Conservation (phyloP, 1,284 basidiomycete species). For the Trichosporon ovoides region DNA sequence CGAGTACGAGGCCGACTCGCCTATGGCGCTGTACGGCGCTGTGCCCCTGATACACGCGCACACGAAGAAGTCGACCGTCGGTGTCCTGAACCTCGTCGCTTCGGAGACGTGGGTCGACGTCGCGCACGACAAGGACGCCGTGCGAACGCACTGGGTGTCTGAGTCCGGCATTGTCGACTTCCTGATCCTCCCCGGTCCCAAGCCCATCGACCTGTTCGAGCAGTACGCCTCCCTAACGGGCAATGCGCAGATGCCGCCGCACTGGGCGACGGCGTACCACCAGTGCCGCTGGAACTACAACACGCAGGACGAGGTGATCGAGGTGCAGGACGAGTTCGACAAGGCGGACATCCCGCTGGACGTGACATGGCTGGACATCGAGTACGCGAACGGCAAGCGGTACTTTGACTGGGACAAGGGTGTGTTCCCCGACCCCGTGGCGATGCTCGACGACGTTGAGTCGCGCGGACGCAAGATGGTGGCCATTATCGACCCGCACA, state of each 20-base stretch:
- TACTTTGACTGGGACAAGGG: slow-evolving; percentile 97
- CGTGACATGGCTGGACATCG: slow-evolving; percentile 98
- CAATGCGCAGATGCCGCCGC: slow-evolving; percentile 75
- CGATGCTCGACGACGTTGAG: slow-evolving; percentile 86
- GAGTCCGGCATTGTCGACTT: slow-evolving; percentile 94
- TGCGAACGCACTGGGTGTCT: slow-evolving; percentile 90
- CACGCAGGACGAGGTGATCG: slow-evolving; percentile 78
- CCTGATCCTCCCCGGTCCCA: slow-evolving; percentile 86
- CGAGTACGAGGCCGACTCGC: slow-evolving; percentile 86
- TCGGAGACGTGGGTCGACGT: slow-evolving; percentile 97
- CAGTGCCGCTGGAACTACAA: slow-evolving; percentile 99
- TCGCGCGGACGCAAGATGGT: slow-evolving; percentile 91
- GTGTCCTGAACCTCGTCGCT: slow-evolving; percentile 80
- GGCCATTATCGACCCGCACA: slow-evolving; percentile 92
- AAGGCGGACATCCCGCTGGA: slow-evolving; percentile 92
- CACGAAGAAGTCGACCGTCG: slow-evolving; percentile 71
- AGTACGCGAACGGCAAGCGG: slow-evolving; percentile 88
- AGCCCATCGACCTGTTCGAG: slow-evolving; percentile 70
- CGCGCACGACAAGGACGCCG: slow-evolving; percentile 58
- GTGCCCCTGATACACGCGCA: slow-evolving; percentile 94
- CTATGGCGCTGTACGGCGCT: slow-evolving; percentile 86
- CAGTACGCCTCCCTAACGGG: slow-evolving; percentile 85
- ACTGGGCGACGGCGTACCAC: slow-evolving; percentile 91
- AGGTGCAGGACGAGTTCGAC: slow-evolving; percentile 83
- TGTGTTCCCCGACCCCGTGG: slow-evolving; percentile 86